Evolutionary conservation across 2,329 filamentous ascomycete species (phyloP), one percentile per base, ranked within the genome.

Genomic region (Thelonectria blattea): DNA sequence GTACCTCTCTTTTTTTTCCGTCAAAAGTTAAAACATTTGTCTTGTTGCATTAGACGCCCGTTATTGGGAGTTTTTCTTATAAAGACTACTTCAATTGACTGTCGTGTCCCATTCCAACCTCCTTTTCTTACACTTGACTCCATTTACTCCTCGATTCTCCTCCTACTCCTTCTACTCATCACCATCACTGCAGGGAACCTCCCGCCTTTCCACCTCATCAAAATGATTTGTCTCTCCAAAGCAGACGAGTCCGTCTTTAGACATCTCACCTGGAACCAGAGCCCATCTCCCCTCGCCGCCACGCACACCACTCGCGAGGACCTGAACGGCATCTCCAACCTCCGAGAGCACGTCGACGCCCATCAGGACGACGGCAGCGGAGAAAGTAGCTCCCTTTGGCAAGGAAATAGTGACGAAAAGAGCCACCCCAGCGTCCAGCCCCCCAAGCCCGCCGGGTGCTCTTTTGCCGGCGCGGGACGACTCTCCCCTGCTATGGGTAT

Each of bases 151-250:
- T 20, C 24, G 10, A 53, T 45, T 17, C 66, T 55, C 32, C 51
- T 30, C 34, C 43, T 46, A n/a, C 32, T 45, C 22, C 22, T 24
- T n/a, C n/a, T n/a, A n/a, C n/a, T n/a, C n/a, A n/a, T n/a, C 46
- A 11, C 3, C 52, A 51, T 55, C 39, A 30, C 45, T 17, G 11
- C 41, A n/a, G 12, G 27, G 11, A 14, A 37, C 14, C 22, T 41
- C 34, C 30, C 45, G 18, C 34, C 18, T 37, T 45, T 27, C 18
- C 45, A 14, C 27, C 42, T 11, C 57, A 49, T 15, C 48, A 71
- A 58, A 46, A 85, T 85, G 83, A 85, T 85, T 65, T 83, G 83
- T 61, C 82, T 83, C 12, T 83, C 82, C 30, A 79, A 83, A 62
- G 83, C 81, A 50, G 83, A 85, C 65, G 81, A 85, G 58, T 76